A percentile compares a stretch with the other conserved stretches of the same genome.
Evolutionary conservation across 2,329 filamentous ascomycete species (phyloP).

Genomic region (Alternaria sp.): DNA sequence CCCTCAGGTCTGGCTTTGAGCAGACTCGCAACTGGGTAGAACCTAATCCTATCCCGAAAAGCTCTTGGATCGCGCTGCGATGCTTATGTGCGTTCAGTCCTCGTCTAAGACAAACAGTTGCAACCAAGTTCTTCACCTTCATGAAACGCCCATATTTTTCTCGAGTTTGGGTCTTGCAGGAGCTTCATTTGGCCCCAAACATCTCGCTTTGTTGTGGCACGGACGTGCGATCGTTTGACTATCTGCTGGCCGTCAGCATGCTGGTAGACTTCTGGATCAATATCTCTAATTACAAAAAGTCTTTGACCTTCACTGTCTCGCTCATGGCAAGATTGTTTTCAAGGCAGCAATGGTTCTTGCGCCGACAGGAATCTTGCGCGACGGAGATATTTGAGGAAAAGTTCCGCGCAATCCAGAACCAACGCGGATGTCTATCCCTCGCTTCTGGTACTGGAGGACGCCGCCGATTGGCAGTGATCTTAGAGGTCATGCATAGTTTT

Average conservation of each 20-base stretch:
- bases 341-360: no score
- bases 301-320: no score
- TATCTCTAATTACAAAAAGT: no score
- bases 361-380: no score
- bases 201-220: background rate
- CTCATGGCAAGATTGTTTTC: rapidly evolving
- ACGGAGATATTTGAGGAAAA: no score
- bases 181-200: background rate
- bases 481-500: background rate
- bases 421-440: no score
- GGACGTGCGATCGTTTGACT: background rate
- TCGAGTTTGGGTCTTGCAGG: background rate
- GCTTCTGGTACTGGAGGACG: background rate
- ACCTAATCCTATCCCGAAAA: background rate
- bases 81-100: background rate
- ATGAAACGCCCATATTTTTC: background rate
- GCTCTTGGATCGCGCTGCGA: background rate
- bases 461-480: background rate
- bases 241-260: background rate
- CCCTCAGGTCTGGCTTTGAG: no score
- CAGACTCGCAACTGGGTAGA: background rate
- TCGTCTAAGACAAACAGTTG: no score
- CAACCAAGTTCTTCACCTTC: background rate
- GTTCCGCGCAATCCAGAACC: no score
- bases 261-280: background rate